Percentiles rank a stretch among this genome's conserved stretches.
phyloP scores from a whole-genome alignment of 495 filamentous ascomycete genomes.

The Collariella sp. region DNA sequence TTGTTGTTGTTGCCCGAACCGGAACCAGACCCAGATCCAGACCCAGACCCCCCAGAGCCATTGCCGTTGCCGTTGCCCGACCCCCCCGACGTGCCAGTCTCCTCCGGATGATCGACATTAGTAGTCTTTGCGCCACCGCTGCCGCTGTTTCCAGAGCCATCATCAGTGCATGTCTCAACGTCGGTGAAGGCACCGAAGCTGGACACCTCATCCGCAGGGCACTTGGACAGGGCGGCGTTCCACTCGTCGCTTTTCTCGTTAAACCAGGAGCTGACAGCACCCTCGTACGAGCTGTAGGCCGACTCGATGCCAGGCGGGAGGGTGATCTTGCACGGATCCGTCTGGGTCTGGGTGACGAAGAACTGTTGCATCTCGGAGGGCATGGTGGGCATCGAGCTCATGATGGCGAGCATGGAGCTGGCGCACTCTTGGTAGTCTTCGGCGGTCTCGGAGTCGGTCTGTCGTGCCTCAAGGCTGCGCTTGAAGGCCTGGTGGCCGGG shows the following conservation, averaged over 20 bases:
- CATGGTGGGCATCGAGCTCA: slow-evolving; percentile 14
- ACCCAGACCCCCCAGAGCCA: background rate
- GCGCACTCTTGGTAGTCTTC: slow-evolving; percentile 8
- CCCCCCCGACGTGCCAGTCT: background rate
- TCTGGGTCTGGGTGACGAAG: background rate
- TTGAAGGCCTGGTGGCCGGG: slow-evolving; percentile 1
- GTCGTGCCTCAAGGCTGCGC: slow-evolving; percentile 8
- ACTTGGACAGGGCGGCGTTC: slow-evolving; percentile 6
- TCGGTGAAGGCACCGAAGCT: background rate
- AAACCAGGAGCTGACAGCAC: slow-evolving; percentile 9
- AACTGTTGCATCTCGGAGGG: slow-evolving; percentile 1
- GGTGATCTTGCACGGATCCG: slow-evolving; percentile 10
- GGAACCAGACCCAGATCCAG: background rate
- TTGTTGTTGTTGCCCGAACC: background rate
- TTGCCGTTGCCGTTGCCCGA: background rate
- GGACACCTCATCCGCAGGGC: too few relatives aligned
- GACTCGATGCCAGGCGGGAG: slow-evolving; percentile 2
- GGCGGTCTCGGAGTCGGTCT: slow-evolving; percentile 12
- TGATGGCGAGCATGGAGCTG: slow-evolving; percentile 8
- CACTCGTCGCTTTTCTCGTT: background rate
- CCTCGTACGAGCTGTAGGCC: slow-evolving; percentile 7
- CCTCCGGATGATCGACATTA: background rate
- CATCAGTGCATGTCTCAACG: background rate
- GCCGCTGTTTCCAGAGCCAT: background rate
- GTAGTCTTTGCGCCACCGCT: background rate